Base-by-base conservation (phyloP, 352 stramenopile genomes). In the Phytophthora aleatoria region DNA sequence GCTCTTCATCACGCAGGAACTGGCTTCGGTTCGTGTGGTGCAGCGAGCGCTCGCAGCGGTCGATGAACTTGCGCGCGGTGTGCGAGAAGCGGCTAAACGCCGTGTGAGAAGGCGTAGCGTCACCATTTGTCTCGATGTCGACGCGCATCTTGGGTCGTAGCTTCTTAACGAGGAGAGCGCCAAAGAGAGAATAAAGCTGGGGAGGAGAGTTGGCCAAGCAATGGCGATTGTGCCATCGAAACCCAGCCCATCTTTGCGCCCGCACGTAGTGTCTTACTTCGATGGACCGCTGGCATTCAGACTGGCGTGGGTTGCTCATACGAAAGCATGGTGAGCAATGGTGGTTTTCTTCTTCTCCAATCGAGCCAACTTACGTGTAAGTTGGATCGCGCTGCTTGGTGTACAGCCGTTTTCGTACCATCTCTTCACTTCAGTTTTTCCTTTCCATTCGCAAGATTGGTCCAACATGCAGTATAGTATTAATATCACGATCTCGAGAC, bases 11-110 rank as follows among this genome's bases (percentile, higher is more conserved):
- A 7, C 28, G 61, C 2, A 28, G 26, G 54, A 50, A 69, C 13
- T 60, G 61, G 9, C 61, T 69, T 33, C 61, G 61, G 54, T 69
- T 69, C 7, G 61, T 69, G 41, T 53, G 61, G 35, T 69, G 61
- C 1, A 69, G 41, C 2, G 61, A 58, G 8, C 61, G 54, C 12
- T 69, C 61, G 47, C 61, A 69, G 4, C 41, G 61, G 45, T 69
- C 61, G 45, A 67, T 47, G 52, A 67, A 62, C 7, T 57, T 49
- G 20, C 43, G 53, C 27, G 43, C 55, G 5, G 24, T 61, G 24
- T 50, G 45, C 6, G 50, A 58, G 13, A 58, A 61, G 39, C 42
- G 35, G 3, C 50, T 41, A 20, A 67, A 67, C 20, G 43, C 42
- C 24, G 50, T 42, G 42, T 67, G 42, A 5, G 50, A 50, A 26